phyloP scores from a whole-genome alignment of 2,329 filamentous ascomycete species.

The Dactylellina parvicollis region DNA sequence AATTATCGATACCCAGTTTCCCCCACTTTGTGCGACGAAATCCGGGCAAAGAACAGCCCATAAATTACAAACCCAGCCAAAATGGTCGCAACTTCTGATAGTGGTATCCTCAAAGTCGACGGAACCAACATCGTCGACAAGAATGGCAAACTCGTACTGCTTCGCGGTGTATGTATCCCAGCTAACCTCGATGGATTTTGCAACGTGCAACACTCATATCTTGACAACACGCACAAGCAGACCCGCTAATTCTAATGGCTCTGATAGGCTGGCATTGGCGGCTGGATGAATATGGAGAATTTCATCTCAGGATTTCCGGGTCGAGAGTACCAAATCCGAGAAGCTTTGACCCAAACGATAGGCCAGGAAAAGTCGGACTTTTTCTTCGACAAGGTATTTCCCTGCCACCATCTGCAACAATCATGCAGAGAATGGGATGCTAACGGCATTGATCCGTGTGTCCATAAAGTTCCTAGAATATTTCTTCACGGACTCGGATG shows the following conservation, averaged over 20 bases:
- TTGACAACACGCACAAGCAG: too few species aligned
- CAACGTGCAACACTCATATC: too few species aligned
- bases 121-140: slow-evolving; percentile 64
- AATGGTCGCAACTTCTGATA: slow-evolving; percentile 56
- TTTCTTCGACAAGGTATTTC: slow-evolving; percentile 68
- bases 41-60: neutral
- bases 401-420: neutral
- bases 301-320: slow-evolving; percentile 73
- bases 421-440: neutral
- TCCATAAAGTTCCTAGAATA: slow-evolving; percentile 64
- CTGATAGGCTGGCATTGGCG: slow-evolving; percentile 59
- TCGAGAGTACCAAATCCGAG: slow-evolving; percentile 68
- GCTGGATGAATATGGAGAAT: slow-evolving; percentile 66
- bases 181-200: neutral
- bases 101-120: slow-evolving; percentile 62
- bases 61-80: slow-evolving; percentile 48
- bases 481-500: slow-evolving; percentile 70
- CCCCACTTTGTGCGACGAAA: neutral
- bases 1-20: neutral
- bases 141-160: slow-evolving; percentile 63
- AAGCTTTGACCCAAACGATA: slow-evolving; percentile 66
- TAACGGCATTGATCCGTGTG: neutral
- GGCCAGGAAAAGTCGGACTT: slow-evolving; percentile 69
- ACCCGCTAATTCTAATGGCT: slow-evolving; percentile 7
- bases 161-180: slow-evolving; percentile 61